These are phyloP conservation scores for Nicotiana attenuata DNA, from an alignment of 257 asterid species.

Conservation along the genomic window DNA sequence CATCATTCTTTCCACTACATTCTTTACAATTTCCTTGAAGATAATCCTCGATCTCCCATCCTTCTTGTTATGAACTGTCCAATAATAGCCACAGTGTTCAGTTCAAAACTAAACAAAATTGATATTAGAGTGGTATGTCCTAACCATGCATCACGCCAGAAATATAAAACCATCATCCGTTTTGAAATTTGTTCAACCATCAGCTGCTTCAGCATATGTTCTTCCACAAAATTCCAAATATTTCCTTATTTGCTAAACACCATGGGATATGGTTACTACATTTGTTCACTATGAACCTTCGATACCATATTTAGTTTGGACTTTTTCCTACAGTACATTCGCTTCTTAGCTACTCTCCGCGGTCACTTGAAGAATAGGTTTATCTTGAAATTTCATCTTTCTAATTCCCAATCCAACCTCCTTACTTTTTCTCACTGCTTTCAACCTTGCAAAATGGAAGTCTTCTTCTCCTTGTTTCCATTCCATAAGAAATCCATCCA, in stretches of 20 bases:
- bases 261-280: not conserved
- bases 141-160: not conserved
- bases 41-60: too few species aligned
- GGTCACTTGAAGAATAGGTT: not conserved
- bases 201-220: too few species aligned
- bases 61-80: too few species aligned
- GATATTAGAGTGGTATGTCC: not conserved
- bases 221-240: not conserved
- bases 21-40: too few species aligned
- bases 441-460: not conserved
- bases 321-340: not conserved
- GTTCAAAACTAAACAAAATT: too few species aligned
- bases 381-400: not conserved
- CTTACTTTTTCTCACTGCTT: not conserved
- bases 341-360: not conserved
- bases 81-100: too few species aligned
- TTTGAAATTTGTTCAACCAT: not conserved
- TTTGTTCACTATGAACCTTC: not conserved
- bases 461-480: not conserved
- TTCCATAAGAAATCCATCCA: not conserved
- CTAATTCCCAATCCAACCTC: not conserved
- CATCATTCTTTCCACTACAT: too few species aligned
- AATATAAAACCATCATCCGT: not conserved
- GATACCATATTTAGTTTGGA: not conserved
- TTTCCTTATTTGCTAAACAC: not conserved